Conservation (phyloP, 805 yeast genomes). For the Candida chilensis region DNA sequence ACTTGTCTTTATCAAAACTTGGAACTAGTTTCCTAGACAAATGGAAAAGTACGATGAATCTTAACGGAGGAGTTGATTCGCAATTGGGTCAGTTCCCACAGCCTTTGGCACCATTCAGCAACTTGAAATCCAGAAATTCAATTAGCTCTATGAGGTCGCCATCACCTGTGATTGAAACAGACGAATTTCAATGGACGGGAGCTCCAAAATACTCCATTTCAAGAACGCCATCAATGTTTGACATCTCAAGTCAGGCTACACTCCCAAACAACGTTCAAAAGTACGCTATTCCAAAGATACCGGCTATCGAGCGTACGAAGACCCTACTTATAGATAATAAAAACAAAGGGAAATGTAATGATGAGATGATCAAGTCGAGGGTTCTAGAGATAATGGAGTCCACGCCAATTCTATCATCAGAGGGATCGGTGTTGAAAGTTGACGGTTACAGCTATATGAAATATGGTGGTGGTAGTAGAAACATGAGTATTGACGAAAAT, state of each 20-base stretch:
- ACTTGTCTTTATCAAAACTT: constrained; percentile 26
- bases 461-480: not conserved
- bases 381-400: too few relatives aligned
- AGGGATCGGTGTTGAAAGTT: not conserved
- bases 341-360: too few relatives aligned
- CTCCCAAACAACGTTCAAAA: constrained; percentile 6
- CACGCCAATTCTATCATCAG: not conserved
- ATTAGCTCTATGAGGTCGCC: constrained; percentile 22
- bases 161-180: constrained; percentile 22
- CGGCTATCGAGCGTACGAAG: not conserved
- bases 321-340: too few relatives aligned
- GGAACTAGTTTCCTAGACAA: constrained; percentile 34
- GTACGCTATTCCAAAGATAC: not conserved
- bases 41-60: constrained; percentile 23
- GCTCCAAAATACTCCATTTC: too few relatives aligned
- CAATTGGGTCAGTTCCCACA: not conserved
- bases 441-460: not conserved
- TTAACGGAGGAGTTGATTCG: constrained; percentile 2
- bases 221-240: constrained; percentile 9
- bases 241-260: not conserved
- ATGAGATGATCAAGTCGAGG: not conserved
- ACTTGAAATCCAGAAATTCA: constrained; percentile 8
- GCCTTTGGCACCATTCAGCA: constrained; percentile 1
- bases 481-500: too few relatives aligned
- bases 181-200: too few relatives aligned